Evolutionary conservation across 805 yeast genomes (phyloP).

Genomic region (Pichia cabralensis): DNA sequence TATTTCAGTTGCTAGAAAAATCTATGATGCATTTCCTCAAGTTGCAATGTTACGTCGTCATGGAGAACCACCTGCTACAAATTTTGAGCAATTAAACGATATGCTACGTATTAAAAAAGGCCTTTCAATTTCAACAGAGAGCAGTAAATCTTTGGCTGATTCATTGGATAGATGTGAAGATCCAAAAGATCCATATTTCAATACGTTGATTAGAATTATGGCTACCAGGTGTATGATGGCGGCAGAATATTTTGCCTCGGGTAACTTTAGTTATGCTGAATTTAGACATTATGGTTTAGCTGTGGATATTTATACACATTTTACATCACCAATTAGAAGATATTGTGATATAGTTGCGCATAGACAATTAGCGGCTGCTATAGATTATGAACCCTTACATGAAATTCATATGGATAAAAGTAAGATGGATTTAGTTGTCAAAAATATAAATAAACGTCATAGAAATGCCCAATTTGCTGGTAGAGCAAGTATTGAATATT

Average conservation of each 20-base stretch:
- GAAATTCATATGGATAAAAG: slow-evolving; percentile 76
- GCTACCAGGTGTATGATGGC: slow-evolving; percentile 99
- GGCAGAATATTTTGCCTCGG: slow-evolving; percentile 93
- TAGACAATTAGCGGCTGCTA: slow-evolving; percentile 96
- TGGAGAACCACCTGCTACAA: slow-evolving; percentile 92
- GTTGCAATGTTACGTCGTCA: slow-evolving; percentile 98
- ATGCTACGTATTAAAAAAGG: slow-evolving; percentile 77
- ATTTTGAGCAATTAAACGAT: slow-evolving; percentile 82
- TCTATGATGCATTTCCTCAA: slow-evolving; percentile 89
- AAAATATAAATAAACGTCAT: slow-evolving; percentile 86
- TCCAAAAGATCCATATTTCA: slow-evolving; percentile 77
- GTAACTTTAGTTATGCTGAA: slow-evolving; percentile 81
- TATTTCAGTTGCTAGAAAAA: slow-evolving; percentile 88
- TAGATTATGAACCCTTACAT: slow-evolving; percentile 81
- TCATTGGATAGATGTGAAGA: slow-evolving; percentile 85
- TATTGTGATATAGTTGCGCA: slow-evolving; percentile 98
- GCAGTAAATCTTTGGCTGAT: slow-evolving; percentile 87
- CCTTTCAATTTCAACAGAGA: slow-evolving; percentile 65
- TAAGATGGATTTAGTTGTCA: slow-evolving; percentile 82
- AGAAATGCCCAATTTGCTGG: slow-evolving; percentile 99
- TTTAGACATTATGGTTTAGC: slow-evolving; percentile 97
- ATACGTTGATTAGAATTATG: slow-evolving; percentile 89
- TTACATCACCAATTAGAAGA: slow-evolving; percentile 96
- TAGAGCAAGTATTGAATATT: slow-evolving; percentile 93
- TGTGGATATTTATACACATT: slow-evolving; percentile 94